Percentiles rank a stretch among this genome's conserved stretches.
Conservation (phyloP, 495 filamentous ascomycete species). For the Podospora australis region DNA sequence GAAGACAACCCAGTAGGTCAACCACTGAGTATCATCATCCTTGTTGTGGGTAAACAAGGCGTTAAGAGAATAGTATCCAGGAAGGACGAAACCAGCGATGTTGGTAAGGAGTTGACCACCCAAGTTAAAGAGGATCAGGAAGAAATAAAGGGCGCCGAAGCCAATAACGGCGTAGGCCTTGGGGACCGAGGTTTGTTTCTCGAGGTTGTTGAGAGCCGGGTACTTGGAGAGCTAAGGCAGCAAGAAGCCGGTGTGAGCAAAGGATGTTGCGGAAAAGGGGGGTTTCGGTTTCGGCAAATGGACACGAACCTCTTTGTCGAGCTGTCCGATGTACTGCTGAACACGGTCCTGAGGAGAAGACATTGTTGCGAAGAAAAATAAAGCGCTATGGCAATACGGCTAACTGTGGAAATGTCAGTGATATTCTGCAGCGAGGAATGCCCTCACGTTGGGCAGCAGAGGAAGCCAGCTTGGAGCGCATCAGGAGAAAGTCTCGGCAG, state of each 20-base stretch:
- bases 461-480: background rate
- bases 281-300: conserved; percentile 1
- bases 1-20: conserved; percentile 94
- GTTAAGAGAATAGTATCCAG: conserved; percentile 90
- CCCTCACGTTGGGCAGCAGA: background rate
- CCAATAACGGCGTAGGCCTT: conserved; percentile 96
- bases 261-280: conserved; percentile 4
- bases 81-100: conserved; percentile 86
- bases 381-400: conserved; percentile 6
- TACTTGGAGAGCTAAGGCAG: conserved; percentile 99
- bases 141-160: conserved; percentile 82
- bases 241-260: conserved; percentile 12
- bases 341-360: conserved; percentile 83
- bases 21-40: conserved; percentile 86
- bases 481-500: background rate
- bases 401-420: conserved; percentile 3
- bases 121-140: conserved; percentile 98
- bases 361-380: conserved; percentile 37
- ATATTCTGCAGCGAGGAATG: background rate
- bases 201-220: conserved; percentile 87
- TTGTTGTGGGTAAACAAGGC: conserved; percentile 79
- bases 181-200: conserved; percentile 88
- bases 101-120: conserved; percentile 96
- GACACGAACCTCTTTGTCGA: conserved; percentile 93
- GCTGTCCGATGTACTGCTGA: conserved; percentile 79